Conservation (phyloP, 768 basidiomycete genomes). For the Suillus subluteus region DNA sequence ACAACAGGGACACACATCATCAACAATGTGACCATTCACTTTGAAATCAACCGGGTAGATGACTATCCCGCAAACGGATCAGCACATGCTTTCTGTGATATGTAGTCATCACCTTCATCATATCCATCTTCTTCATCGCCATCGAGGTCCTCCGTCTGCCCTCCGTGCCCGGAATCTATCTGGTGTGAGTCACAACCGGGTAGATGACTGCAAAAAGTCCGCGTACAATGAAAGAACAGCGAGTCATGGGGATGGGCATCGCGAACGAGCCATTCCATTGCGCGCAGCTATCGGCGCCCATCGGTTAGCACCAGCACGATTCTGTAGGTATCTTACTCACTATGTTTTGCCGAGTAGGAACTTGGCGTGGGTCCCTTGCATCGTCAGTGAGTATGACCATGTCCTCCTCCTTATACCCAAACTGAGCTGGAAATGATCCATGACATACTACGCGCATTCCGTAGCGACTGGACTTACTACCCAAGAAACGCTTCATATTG, state of each 20-base stretch:
- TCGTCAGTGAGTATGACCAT: conserved; percentile 90
- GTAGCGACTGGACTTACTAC: conserved; percentile 46
- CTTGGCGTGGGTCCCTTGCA: conserved; percentile 56
- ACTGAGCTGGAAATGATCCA: conserved; percentile 45
- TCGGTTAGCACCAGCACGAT: conserved; percentile 3
- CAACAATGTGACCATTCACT: conserved; percentile 75
- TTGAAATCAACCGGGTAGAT: conserved; percentile 86
- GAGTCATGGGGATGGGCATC: conserved; percentile 83
- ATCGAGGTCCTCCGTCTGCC: conserved; percentile 81
- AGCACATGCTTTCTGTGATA: not conserved
- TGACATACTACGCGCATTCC: not conserved
- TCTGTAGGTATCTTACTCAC: conserved; percentile 38
- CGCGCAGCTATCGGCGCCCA: conserved; percentile 52
- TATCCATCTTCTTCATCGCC: conserved; percentile 86
- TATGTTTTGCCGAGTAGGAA: conserved; percentile 84
- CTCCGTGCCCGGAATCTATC: conserved; percentile 91
- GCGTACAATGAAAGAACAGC: conserved; percentile 77
- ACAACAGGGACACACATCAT: conserved; percentile 67
- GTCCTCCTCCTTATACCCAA: conserved; percentile 73
- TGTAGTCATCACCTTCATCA: conserved; percentile 65
- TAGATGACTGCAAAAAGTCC: not conserved
- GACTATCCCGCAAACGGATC: conserved; percentile 42
- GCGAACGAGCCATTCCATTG: conserved; percentile 91
- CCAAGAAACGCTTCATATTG: conserved; percentile 81
- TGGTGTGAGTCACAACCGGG: not conserved